Evolutionary conservation across 352 stramenopile genomes (phyloP), one percentile per base, ranked within the genome.

Genomic region (Globisporangium paddicum): DNA sequence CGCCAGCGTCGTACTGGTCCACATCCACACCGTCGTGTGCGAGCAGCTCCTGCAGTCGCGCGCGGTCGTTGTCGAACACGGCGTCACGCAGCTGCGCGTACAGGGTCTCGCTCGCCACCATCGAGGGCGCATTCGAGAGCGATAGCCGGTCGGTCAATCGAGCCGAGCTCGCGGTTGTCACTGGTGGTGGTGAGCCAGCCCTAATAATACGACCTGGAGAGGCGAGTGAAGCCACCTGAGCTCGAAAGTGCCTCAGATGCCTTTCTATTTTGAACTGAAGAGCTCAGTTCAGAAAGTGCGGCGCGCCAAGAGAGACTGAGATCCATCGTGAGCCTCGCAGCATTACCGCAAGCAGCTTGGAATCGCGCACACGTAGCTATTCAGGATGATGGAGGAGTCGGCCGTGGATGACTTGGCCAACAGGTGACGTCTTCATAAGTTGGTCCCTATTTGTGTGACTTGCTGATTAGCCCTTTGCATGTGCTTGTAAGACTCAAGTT

Each of bases 81-180:
- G 82, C 82, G 51, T 91, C 82, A 11, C 82, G 79, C 21, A 91
- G 65, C 41, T 78, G 60, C 35, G 88, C 82, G 48, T 91, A 89
- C 41, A 84, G 67, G 14, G 56, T 81, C 63, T 86, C 77, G 16
- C 25, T 50, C 13, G 52, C 52, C 19, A 21, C 34, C 48, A 63
- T 59, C 10, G n/a, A 3, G 6, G 42, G 11, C 28, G n/a, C 28
- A 28, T 38, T 40, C 9, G 28, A 40, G 38, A 51, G n/a, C 23
- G 25, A 28, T 45, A n/a, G n/a, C n/a, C n/a, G n/a, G n/a, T n/a
- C n/a, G n/a, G n/a, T n/a, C 8, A 30, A 11, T 38, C 34, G 8
- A 42, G 9, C 3, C 19, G 37, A 2, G 18, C 14, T 5, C 4
- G 4, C n/a, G 14, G 5, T 14, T 42, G 5, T 21, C 37, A 6